Conservation (phyloP, 2,329 filamentous ascomycete species). For the Paracamarosporium sp. region DNA sequence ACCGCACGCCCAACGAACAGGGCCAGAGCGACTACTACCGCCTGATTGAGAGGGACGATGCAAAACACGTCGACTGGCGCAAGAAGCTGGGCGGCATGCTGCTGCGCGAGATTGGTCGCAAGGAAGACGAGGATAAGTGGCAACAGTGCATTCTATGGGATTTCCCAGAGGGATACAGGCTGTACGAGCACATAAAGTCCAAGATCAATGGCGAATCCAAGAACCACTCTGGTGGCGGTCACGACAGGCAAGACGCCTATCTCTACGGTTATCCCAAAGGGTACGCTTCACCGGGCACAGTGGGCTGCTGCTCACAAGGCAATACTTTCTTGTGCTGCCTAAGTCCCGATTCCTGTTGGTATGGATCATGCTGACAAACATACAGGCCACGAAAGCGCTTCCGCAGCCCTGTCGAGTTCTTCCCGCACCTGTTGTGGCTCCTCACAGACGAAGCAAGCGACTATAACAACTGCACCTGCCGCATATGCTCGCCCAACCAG, state of each 20-base stretch:
- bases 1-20: conserved; percentile 59
- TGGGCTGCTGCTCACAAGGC: too few relatives aligned
- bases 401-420: conserved; percentile 65
- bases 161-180: conserved; percentile 63
- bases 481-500: conserved; percentile 63
- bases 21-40: conserved; percentile 64
- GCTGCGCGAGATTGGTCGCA: conserved; percentile 55
- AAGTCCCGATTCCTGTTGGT: too few relatives aligned
- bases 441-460: conserved; percentile 60
- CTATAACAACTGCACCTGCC: conserved; percentile 63
- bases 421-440: conserved; percentile 66
- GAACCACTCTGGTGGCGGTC: conserved; percentile 57
- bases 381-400: conserved; percentile 59
- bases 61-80: conserved; percentile 64
- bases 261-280: conserved; percentile 66
- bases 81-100: conserved; percentile 67
- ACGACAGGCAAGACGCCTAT: conserved; percentile 65
- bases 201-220: conserved; percentile 56
- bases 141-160: conserved; percentile 58
- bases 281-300: not conserved
- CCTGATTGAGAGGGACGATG: conserved; percentile 56
- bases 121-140: conserved; percentile 44
- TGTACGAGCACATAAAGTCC: conserved; percentile 66
- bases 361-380: not conserved
- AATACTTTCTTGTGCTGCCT: too few relatives aligned